Conservation (phyloP, 495 filamentous ascomycete species). For the Tricharina praecox region DNA sequence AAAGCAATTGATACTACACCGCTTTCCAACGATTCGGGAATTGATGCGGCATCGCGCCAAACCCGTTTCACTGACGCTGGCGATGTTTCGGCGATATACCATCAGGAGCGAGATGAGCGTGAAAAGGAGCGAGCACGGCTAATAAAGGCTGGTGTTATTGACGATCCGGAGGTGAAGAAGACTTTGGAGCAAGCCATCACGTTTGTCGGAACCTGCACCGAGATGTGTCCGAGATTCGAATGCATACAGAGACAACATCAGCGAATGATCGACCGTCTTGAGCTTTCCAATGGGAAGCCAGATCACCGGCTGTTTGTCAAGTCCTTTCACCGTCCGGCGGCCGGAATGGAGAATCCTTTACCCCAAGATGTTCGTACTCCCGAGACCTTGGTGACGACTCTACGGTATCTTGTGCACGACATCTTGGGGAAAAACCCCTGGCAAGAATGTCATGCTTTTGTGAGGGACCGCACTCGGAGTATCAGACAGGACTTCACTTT, state of each 20-base stretch:
- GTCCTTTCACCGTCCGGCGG: conserved; percentile 73
- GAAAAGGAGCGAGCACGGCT: background rate
- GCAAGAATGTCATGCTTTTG: conserved; percentile 58
- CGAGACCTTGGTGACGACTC: conserved; percentile 50
- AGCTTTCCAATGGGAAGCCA: conserved; percentile 30
- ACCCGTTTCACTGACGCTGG: background rate
- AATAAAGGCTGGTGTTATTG: conserved; percentile 46
- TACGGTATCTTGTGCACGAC: conserved; percentile 66
- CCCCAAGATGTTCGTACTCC: conserved; percentile 85
- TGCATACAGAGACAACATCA: conserved; percentile 27
- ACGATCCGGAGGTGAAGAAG: conserved; percentile 74
- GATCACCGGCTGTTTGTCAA: conserved; percentile 40
- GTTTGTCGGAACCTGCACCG: conserved; percentile 72
- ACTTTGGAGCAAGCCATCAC: conserved; percentile 68
- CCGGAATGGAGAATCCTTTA: conserved; percentile 77
- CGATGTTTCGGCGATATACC: background rate
- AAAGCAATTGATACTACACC: background rate
- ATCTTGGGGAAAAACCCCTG: conserved; percentile 51
- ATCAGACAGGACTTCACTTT: conserved; percentile 91
- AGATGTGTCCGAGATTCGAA: conserved; percentile 92
- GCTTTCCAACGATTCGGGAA: background rate
- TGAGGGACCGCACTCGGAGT: conserved; percentile 86
- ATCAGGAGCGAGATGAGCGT: too few relatives aligned
- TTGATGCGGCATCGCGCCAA: background rate
- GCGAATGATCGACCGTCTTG: conserved; percentile 43